phyloP scores from a whole-genome alignment of 202 grass and related monocot genomes.

The Panicum virgatum region DNA sequence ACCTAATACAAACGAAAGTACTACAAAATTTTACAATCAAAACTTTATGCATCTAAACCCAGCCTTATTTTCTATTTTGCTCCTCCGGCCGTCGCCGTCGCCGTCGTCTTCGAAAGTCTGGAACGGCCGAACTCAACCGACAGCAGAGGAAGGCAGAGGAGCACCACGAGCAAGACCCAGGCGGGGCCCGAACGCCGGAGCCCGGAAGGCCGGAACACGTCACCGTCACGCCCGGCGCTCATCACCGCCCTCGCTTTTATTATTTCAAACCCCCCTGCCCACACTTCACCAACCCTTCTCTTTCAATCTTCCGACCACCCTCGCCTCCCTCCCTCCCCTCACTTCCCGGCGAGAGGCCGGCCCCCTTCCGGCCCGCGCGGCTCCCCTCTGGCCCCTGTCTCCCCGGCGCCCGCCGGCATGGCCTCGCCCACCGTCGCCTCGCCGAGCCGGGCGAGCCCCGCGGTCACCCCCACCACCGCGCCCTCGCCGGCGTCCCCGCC shows the following conservation, averaged over 20 bases:
- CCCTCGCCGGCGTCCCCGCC: slow-evolving; percentile 50
- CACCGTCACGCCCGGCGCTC: slow-evolving; percentile 36
- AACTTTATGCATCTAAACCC: too few relatives aligned
- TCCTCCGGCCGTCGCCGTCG: neutral
- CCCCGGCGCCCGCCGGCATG: slow-evolving; percentile 27
- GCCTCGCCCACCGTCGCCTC: slow-evolving; percentile 35
- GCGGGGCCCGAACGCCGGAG: neutral
- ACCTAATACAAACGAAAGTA: too few relatives aligned
- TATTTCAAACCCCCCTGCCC: slow-evolving; percentile 39
- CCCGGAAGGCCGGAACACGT: slow-evolving; percentile 32
- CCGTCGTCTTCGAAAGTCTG: neutral
- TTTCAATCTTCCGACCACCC: neutral
- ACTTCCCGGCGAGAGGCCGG: neutral
- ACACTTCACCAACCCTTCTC: slow-evolving; percentile 34
- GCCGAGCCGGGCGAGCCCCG: slow-evolving; percentile 22
- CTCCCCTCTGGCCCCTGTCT: neutral
- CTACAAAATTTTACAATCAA: too few relatives aligned
- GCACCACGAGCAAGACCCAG: neutral
- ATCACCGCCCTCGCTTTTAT: slow-evolving; percentile 33
- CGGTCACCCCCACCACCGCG: slow-evolving; percentile 26
- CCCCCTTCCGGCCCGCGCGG: neutral
- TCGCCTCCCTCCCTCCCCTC: too few relatives aligned
- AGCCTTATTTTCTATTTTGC: too few relatives aligned
- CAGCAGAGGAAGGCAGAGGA: neutral
- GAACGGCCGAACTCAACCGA: neutral